Evolutionary conservation across 148 eudicot species (phyloP).

Genomic region (Vaccinium macrocarpon): DNA sequence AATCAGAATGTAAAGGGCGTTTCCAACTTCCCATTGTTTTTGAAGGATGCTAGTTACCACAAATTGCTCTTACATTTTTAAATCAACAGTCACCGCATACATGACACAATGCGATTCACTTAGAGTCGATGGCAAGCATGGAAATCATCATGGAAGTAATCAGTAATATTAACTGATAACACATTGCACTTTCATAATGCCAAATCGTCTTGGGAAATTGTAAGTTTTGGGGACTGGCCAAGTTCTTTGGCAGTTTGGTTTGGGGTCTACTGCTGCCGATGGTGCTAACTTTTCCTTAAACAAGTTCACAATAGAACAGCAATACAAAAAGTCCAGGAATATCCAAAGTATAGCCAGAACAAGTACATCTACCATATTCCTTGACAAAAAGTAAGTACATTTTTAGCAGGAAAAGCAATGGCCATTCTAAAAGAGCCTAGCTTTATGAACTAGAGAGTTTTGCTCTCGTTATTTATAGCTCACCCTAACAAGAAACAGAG

Average conservation of each 20-base stretch:
- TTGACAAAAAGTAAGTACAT: neutral
- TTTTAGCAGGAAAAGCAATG: neutral
- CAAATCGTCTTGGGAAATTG: neutral
- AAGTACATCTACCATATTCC: neutral
- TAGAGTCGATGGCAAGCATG: too few species aligned
- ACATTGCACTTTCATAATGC: neutral
- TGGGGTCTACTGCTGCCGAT: neutral
- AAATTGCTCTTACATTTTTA: too few species aligned
- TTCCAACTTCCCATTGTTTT: too few species aligned
- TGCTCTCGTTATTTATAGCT: neutral
- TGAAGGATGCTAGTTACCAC: too few species aligned
- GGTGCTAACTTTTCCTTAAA: neutral
- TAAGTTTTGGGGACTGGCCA: neutral
- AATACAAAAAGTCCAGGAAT: neutral
- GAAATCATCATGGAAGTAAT: too few species aligned
- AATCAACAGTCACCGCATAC: too few species aligned
- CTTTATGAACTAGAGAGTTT: neutral
- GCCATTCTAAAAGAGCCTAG: neutral
- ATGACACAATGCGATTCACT: too few species aligned
- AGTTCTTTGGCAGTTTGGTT: neutral
- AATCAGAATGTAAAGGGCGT: too few species aligned
- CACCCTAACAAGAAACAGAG: slow-evolving; percentile 33
- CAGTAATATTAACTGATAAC: too few species aligned
- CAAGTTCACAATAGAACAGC: neutral
- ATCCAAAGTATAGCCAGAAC: neutral